phyloP scores from a whole-genome alignment of 2,329 filamentous ascomycete genomes.

The Trichoderma koningii region DNA sequence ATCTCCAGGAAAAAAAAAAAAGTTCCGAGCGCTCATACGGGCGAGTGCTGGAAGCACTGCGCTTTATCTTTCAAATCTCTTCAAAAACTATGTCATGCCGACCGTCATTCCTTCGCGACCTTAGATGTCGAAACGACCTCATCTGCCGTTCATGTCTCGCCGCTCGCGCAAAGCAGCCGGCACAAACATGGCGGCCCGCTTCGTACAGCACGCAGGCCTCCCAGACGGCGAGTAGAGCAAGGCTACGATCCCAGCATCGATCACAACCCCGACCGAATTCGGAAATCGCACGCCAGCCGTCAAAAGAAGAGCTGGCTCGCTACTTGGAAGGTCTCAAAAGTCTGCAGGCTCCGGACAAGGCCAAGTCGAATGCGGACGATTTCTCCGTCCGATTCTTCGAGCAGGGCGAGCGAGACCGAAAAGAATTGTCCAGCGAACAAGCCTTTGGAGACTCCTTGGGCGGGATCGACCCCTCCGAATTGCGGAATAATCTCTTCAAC shows the following conservation, averaged over 20 bases:
- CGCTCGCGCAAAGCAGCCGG: conserved; percentile 36
- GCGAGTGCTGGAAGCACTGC: conserved; percentile 26
- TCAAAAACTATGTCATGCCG: conserved; percentile 42
- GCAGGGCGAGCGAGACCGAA: conserved; percentile 44
- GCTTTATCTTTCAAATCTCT: conserved; percentile 2
- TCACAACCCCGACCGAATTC: conserved; percentile 29
- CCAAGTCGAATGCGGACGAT: conserved; percentile 29
- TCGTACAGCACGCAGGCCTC: conserved; percentile 41
- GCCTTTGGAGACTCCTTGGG: conserved; percentile 46
- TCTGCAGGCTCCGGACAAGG: conserved; percentile 31
- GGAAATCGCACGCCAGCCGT: conserved; percentile 33
- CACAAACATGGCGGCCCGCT: conserved; percentile 37
- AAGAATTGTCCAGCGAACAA: conserved; percentile 44
- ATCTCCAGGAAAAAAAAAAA: conserved; percentile 12
- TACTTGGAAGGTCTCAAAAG: conserved; percentile 37
- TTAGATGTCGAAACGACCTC: conserved; percentile 40
- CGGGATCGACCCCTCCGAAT: conserved; percentile 40
- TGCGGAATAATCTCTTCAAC: conserved; percentile 42
- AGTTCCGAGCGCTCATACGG: conserved; percentile 7
- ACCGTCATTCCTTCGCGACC: conserved; percentile 39
- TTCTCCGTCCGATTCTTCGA: conserved; percentile 52
- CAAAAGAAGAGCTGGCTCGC: conserved; percentile 34
- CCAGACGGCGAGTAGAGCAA: conserved; percentile 32
- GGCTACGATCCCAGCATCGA: conserved; percentile 29
- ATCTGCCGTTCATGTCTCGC: conserved; percentile 45